Percentiles rank a stretch among this genome's conserved stretches.
These are phyloP conservation scores for Pseudofabraea citricarpa DNA, from an alignment of 2,329 filamentous ascomycete genomes.

Conservation along the genomic window DNA sequence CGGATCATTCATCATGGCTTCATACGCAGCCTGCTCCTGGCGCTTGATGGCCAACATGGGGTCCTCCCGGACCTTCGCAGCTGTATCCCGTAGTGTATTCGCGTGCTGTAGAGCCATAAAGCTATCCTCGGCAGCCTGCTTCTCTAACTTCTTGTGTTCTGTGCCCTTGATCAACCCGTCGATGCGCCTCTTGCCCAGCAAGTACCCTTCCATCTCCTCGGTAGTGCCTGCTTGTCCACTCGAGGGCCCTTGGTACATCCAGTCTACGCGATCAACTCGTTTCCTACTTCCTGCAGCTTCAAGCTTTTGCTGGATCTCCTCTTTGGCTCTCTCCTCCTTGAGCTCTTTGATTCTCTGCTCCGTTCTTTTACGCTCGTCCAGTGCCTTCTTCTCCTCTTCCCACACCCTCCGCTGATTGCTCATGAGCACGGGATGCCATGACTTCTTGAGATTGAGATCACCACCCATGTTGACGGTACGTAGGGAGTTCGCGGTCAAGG, in stretches of 20 bases:
- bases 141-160: constrained; percentile 76
- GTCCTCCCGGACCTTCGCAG: constrained; percentile 83
- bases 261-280: constrained; percentile 80
- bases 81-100: constrained; percentile 73
- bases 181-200: constrained; percentile 88
- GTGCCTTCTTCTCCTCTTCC: constrained; percentile 85
- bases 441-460: constrained; percentile 92
- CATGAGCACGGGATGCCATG: constrained; percentile 88
- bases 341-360: constrained; percentile 90
- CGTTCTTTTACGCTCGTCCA: constrained; percentile 91
- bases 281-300: constrained; percentile 83
- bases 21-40: constrained; percentile 79
- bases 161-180: constrained; percentile 80
- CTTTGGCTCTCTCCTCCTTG: constrained; percentile 86
- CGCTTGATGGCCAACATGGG: constrained; percentile 90
- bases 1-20: constrained; percentile 75
- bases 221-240: constrained; percentile 68
- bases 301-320: constrained; percentile 85
- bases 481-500: no score
- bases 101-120: constrained; percentile 62
- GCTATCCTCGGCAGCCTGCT: constrained; percentile 57
- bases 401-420: constrained; percentile 89
- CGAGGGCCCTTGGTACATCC: constrained; percentile 94
- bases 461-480: constrained; percentile 69
- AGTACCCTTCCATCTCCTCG: constrained; percentile 90